Base-by-base conservation (phyloP, 2,329 filamentous ascomycete species). In the Trichoderma sp. region DNA sequence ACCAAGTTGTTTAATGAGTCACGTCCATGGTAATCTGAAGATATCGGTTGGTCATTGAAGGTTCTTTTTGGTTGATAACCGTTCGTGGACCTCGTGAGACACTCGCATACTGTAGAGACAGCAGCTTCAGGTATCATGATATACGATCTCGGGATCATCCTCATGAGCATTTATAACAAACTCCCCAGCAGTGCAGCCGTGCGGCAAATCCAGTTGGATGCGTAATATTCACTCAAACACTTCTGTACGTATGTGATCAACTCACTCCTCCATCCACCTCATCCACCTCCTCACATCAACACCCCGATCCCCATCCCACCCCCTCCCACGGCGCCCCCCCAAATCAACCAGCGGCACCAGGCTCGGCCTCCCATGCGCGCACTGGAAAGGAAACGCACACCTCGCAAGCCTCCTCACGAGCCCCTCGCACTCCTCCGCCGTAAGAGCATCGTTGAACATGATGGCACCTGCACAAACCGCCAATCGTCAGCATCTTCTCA, bases 391-490 rank as follows among this genome's bases (percentile, higher is more conserved):
- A 67, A 94, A 91, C 0, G 80, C 81, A 69, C 90, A 93, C 0
- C 71, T 72, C 0, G 83, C 82, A n/a, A 95, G 77, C 3, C 80
- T 80, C 1, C 63, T 67, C 0, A 94, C 74, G 41, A 95, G 75
- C 0, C 75, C 72, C 10, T 77, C 69, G 69, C 91, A 94, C 68
- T 92, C 82, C 0, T 80, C 75, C 0, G 73, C 68, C 0, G 80
- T 81, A 7, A 95, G 77, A 6, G 78, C 72, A 71, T 96, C 92
- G 70, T 94, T 94, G 77, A 96, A 96, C 90, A 93, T 94, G 73
- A 95, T 88, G 2, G 92, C 90, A 43, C 79, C 81, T 83, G 6
- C 34, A 39, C n/a, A 28, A n/a, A 17, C 15, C 51, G 41, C 28
- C 9, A 17, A 17, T 15, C 17, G 24, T 55, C n/a, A 61, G 50